A percentile compares a stretch with the other conserved stretches of the same genome.
These are phyloP conservation scores for Phaffomyces opuntiae DNA, from an alignment of 805 yeast species.

Conservation along the genomic window DNA sequence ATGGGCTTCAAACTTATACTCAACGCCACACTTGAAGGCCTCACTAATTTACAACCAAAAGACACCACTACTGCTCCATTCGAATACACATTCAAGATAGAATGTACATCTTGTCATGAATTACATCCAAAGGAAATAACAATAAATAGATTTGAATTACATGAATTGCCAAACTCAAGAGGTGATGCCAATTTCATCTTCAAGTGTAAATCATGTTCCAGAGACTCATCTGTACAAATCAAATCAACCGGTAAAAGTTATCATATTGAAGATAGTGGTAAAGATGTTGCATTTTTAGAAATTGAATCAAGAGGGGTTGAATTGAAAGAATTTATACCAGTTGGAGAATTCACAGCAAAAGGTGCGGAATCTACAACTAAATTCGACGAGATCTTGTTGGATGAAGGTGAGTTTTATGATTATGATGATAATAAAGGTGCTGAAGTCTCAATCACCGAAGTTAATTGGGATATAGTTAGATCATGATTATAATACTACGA, in stretches of 20 bases:
- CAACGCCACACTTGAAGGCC: constrained; percentile 29
- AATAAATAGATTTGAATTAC: constrained; percentile 59
- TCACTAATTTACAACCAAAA: constrained; percentile 41
- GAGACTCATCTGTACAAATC: constrained; percentile 22
- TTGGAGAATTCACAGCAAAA: constrained; percentile 50
- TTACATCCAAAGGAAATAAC: constrained; percentile 62
- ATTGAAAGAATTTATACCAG: constrained; percentile 58
- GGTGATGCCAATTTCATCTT: constrained; percentile 83
- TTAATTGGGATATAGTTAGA: constrained; percentile 54
- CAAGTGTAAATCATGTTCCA: constrained; percentile 60
- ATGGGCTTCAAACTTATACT: constrained; percentile 25
- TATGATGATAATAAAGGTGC: constrained; percentile 78
- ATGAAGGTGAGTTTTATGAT: constrained; percentile 89
- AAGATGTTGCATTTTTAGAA: constrained; percentile 45
- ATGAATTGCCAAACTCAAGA: constrained; percentile 59
- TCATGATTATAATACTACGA: constrained; percentile 2
- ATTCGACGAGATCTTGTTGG: constrained; percentile 61
- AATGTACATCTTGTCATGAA: constrained; percentile 78
- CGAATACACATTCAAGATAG: constrained; percentile 66
- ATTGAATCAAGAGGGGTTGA: constrained; percentile 88
- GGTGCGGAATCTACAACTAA: constrained; percentile 45
- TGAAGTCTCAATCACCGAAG: constrained; percentile 77
- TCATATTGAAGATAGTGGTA: constrained; percentile 33
- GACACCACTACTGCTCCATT: constrained; percentile 59
- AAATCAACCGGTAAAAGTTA: constrained; percentile 18